Evolutionary conservation across 352 stramenopile species (phyloP).

Genomic region (Globisporangium abappressorium): DNA sequence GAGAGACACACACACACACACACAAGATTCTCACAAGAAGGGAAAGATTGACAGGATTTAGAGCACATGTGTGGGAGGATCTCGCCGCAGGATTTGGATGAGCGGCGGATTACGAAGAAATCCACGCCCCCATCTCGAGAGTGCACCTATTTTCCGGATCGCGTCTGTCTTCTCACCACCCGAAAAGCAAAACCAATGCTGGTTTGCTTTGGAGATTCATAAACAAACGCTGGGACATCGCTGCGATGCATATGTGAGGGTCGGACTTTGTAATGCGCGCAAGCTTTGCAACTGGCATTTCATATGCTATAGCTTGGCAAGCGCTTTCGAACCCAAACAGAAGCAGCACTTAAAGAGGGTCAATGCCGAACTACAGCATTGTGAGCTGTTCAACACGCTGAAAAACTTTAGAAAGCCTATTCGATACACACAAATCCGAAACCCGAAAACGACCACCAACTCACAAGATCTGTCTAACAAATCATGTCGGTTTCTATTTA

Average conservation of each 20-base stretch:
- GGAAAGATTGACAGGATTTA: background rate
- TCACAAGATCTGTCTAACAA: background rate
- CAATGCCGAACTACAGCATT: background rate
- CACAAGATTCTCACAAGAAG: background rate
- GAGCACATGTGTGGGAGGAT: background rate
- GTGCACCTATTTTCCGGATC: background rate
- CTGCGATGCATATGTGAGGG: background rate
- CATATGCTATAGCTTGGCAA: background rate
- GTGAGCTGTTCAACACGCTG: background rate
- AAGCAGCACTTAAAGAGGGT: background rate
- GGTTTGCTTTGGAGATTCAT: background rate
- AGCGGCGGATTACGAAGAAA: background rate
- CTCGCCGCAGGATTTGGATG: background rate
- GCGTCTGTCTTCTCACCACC: background rate
- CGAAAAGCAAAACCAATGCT: background rate
- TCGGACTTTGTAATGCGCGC: too few relatives aligned
- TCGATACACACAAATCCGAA: background rate
- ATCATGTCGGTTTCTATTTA: background rate
- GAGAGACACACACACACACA: too few relatives aligned
- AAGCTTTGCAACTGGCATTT: background rate
- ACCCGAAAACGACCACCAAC: background rate
- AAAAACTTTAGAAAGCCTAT: background rate
- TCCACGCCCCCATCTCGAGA: background rate
- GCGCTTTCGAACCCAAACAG: too few relatives aligned
- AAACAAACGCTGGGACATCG: background rate